Evolutionary conservation across 805 yeast species (phyloP), one percentile per base, ranked within the genome.

Genomic region (Sungouiella thailandica): DNA sequence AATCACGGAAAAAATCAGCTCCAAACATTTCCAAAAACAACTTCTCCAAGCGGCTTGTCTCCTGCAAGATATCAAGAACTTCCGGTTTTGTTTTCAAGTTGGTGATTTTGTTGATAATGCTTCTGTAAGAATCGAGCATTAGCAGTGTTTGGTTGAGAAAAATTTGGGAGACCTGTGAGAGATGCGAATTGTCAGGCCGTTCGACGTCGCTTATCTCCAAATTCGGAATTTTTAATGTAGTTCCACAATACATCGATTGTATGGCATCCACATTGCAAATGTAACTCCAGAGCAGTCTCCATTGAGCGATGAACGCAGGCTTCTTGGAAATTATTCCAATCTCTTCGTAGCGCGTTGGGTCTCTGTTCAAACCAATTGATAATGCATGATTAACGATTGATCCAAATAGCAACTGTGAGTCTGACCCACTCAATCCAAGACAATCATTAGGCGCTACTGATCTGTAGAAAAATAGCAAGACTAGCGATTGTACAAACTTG

Each of bases 381-480:
- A 61, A 32, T 0, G 72, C 69, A 34, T 65, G 71, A 19, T 50
- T 55, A 8, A 62, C 49, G 5, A 58, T 56, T 2, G 58, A 51
- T 0, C 70, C 68, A 30, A 65, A 55, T 15, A 65, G 47, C 11
- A 62, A 51, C 31, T 61, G 64, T 3, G 64, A 57, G 40, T 67
- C 71, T 0, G 61, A 53, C 6, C 67, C 63, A 15, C 67, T 58
- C 17, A 65, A 41, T 1, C 72, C 71, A 37, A 57, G 66, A 35
- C 65, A 55, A 42, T 68, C 72, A 34, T 62, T 60, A 1, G 73
- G 73, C 9, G 61, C 55, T 10, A 65, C 61, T 24, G 49, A 52
- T 13, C 64, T 37, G 41, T 64, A 66, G 34, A 57, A 62, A 34
- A 58, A 51, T 9, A 58, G 36, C 14, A 64, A 49, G 8, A 58